Base-by-base conservation (phyloP, 257 asterid species). In the Eucommia ulmoides region DNA sequence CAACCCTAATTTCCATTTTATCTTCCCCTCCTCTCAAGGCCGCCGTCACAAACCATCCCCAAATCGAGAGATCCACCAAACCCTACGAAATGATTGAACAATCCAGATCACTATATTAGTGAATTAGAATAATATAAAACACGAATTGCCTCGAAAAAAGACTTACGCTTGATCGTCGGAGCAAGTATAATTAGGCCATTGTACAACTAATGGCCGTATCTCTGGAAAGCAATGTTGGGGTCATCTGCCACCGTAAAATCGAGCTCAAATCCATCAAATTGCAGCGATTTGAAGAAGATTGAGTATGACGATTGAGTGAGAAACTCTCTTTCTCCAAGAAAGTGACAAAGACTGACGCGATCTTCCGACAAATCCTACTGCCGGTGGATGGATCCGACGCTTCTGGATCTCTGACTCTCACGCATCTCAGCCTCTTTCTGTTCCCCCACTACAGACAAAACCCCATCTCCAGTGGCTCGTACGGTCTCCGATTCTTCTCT, bases 241-340 rank as follows among this genome's bases (percentile, higher is more conserved):
- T 83, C 94, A 25, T 73, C 71, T 3, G 84, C 76, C 61, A 83
- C 79, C 87, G 80, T 83, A 76, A 80, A 80, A 60, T 83, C 94
- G 56, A 83, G 79, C 53, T 56, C 67, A 63, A 73, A 83, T 1
- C 92, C 88, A 20, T 92, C 80, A 24, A 78, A 69, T 25, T 63
- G 68, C 29, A 83, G 76, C 6, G 87, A 55, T 14, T 63, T 50
- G 52, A 83, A 83, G 73, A 77, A 83, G 14, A 77, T 66, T 35
- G 94, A 83, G 65, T 83, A 92, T 17, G 94, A 83, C 14, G 92
- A 83, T 69, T 73, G 66, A 61, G 80, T 70, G 47, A 88, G 68
- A 19, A 69, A 68, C 60, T 83, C 92, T n/a, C n/a, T n/a, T n/a
- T n/a, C n/a, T n/a, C n/a, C n/a, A n/a, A n/a, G n/a, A n/a, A n/a